Base-by-base conservation (phyloP, 768 basidiomycete genomes). In the Leccinum truebloodii region DNA sequence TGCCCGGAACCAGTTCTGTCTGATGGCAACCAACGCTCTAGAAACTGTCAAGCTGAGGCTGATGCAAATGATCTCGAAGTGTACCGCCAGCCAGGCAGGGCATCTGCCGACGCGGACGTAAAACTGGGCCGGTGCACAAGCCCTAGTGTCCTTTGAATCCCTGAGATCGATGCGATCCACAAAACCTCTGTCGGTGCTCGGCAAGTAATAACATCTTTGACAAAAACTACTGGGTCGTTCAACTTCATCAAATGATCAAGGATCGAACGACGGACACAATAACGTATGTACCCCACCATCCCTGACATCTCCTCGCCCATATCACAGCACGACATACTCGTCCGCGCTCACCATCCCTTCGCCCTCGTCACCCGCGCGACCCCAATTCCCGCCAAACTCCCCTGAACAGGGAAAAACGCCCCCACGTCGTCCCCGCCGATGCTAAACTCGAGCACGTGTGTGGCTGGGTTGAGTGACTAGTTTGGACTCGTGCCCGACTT, bases 351-450 rank as follows among this genome's bases (percentile, higher is more conserved):
- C 76, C n/a, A 84, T 35, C 71, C 74, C 24, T 76, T 82, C 22
- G 86, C 75, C 54, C 80, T 81, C n/a, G 79, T 82, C 39, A 90
- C 86, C 32, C 73, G 77, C 3, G 74, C 80, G 16, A 95, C 83
- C 30, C 79, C 81, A 41, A 97, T 80, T 22, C 94, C 92, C 0
- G 89, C 88, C 62, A 96, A 74, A 67, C 89, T 92, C 8, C 92
- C 91, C 65, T 89, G 83, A 53, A 99, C 93, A 3, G 96, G 95
- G 92, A 98, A 99, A 79, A 97, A 96, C 10, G 83, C 84, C 4
- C 84, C 86, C 0, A 81, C 75, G 63, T 96, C 94, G 63, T 94
- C 91, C 4, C 93, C 94, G 8, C 86, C 86, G 53, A 94, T 86
- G 46, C 83, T 89, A 77, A 98, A 98, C 67, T 92, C 87, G 51